Base-by-base conservation (phyloP, 495 filamentous ascomycete species). In the Margaritispora aquatica region DNA sequence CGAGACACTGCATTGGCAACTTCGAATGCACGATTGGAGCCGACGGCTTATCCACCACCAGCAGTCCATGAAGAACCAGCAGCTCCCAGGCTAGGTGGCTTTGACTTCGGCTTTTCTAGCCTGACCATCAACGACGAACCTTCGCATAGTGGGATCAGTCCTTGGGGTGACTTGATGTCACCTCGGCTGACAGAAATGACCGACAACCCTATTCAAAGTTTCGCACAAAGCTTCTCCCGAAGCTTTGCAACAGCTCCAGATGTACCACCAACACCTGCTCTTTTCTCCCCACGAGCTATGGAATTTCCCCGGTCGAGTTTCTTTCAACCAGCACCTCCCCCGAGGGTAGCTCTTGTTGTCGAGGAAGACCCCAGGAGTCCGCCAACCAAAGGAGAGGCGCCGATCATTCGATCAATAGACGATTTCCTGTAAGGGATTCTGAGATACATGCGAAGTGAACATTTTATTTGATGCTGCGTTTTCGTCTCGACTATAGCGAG, bases 401-500 rank as follows among this genome's bases (percentile, higher is more conserved):
- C 84, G n/a, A 87, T 89, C 55, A 80, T 81, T 41, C 72, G 85
- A 52, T 86, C 79, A 24, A 89, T 89, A 55, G 80, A 83, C 57
- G 80, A 83, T 46, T 69, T 83, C 29, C 60, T 68, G 13, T 68
- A 50, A 23, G 44, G 50, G 29, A 36, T 48, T 57, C 44, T 51
- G 26, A 44, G 13, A 46, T 4, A 21, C 38, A 44, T n/a, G n/a
- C n/a, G n/a, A n/a, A n/a, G n/a, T n/a, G n/a, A n/a, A n/a, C n/a
- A n/a, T n/a, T n/a, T n/a, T n/a, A n/a, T n/a, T n/a, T n/a, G n/a
- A n/a, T n/a, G n/a, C n/a, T n/a, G n/a, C n/a, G n/a, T n/a, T n/a
- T n/a, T n/a, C n/a, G n/a, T n/a, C n/a, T n/a, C n/a, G n/a, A n/a
- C n/a, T n/a, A n/a, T n/a, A n/a, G n/a, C n/a, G n/a, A n/a, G n/a